These are phyloP conservation scores for Neobulgaria alba DNA, from an alignment of 2,329 filamentous ascomycete species.

Conservation along the genomic window DNA sequence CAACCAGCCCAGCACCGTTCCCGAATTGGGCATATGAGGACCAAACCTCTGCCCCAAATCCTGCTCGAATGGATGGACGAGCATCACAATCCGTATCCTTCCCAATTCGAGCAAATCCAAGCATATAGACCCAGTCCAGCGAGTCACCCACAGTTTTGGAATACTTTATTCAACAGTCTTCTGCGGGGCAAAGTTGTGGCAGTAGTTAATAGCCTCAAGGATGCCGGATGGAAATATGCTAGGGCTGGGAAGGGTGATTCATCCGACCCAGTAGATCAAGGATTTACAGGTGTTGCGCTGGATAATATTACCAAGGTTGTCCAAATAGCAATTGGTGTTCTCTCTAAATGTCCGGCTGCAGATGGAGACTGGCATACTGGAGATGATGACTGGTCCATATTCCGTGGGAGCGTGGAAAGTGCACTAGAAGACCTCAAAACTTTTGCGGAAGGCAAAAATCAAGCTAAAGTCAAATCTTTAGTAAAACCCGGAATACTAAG, in stretches of 20 bases:
- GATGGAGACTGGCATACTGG: constrained; percentile 74
- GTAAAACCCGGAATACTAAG: constrained; percentile 41
- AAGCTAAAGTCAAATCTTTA: constrained; percentile 31
- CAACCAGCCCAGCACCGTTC: constrained; percentile 43
- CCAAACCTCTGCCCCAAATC: constrained; percentile 61
- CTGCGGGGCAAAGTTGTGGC: constrained; percentile 66
- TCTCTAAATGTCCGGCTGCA: constrained; percentile 65
- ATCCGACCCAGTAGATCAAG: constrained; percentile 52
- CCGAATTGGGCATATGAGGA: constrained; percentile 10
- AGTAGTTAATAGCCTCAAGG: constrained; percentile 58
- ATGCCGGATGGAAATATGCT: constrained; percentile 72
- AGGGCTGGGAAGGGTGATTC: constrained; percentile 52
- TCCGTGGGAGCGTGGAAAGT: constrained; percentile 64
- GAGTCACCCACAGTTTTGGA: constrained; percentile 75
- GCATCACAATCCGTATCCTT: constrained; percentile 63
- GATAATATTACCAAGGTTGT: constrained; percentile 68
- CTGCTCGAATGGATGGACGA: constrained; percentile 76
- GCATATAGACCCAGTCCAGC: constrained; percentile 63
- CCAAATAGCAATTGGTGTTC: constrained; percentile 56
- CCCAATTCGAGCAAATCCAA: constrained; percentile 58
- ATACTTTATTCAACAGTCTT: constrained; percentile 64
- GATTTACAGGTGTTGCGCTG: constrained; percentile 67
- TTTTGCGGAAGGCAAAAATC: constrained; percentile 68
- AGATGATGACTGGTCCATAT: constrained; percentile 74
- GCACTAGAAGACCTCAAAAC: constrained; percentile 63